Evolutionary conservation across 129 eudicot species (phyloP), one percentile per base, ranked within the genome.

Genomic region (Pseudognaphalium luteoalbum): DNA sequence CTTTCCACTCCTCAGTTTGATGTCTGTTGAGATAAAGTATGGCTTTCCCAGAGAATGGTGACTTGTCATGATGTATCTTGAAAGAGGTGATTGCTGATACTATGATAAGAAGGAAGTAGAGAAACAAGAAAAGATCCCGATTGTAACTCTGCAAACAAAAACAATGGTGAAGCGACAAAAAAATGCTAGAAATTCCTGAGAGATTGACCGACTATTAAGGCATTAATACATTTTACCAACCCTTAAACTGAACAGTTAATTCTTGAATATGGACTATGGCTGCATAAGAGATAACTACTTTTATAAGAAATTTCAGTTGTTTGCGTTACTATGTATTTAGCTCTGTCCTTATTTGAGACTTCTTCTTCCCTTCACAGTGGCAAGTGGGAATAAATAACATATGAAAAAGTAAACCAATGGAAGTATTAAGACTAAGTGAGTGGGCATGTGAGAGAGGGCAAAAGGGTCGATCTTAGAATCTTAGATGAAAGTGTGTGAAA

Each of bases 1-100:
- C 98, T 85, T 92, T 92, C 98, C 98, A 92, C 84, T 92, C 98
- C 76, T 92, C 98, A 62, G 96, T 92, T 82, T 92, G 98, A 83
- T 92, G 98, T 41, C 98, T 89, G 64, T 92, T 92, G 60, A 92
- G 93, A 75, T 88, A 92, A 77, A 92, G 96, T 20, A 92, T 75
- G 5, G 90, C 76, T 80, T 90, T 92, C 59, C 96, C 98, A 7
- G 96, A 88, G 81, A 92, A 86, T 68, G 94, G 85, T 65, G 98
- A 92, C 87, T 92, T 92, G 85, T 92, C 98, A 52, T 82, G 72
- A 60, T 92, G 98, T 85, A 84, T 90, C 87, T 90, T 92, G 62
- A 92, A 72, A 77, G 98, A 90, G 72, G 98, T 92, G 91, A 88
- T 88, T 76, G 93, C 93, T 57, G 94, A 90, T 52, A 80, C 93